Base-by-base conservation (phyloP, 805 yeast species). In the Metschnikowia arizonensis region DNA sequence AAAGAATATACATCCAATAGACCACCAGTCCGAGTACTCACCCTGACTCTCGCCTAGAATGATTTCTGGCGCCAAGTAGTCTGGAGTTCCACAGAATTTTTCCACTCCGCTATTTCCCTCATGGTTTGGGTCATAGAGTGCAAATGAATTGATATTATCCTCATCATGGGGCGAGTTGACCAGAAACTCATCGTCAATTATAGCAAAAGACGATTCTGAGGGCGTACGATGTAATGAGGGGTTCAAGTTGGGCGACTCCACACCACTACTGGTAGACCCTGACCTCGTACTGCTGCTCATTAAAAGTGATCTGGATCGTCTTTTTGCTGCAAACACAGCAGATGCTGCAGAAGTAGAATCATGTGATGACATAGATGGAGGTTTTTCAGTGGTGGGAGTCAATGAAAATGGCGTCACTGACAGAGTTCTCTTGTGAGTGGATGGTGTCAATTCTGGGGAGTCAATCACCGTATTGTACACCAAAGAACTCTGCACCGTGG, bases 1-100 rank as follows among this genome's bases (percentile, higher is more conserved):
- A 69, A 91, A 93, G 46, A 91, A 65, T 10, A 93, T 88, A 63
- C 98, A 91, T 0, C 99, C 99, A 28, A 91, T 78, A 2, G 98
- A 88, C 99, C 99, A 93, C 99, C 99, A 90, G 67, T 90, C 97
- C n/a, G 91, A 82, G 50, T 82, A 78, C 51, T 81, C 89, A 49
- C 82, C 86, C 61, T 91, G 97, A 0, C 86, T 84, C 1, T 76
- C 72, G 32, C 97, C 98, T 33, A 77, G 72, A 50, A 93, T 88
- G 0, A 97, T 90, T 61, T 93, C 99, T 0, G 99, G 99, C 0
- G 99, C 95, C 32, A 95, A 75, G 63, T 93, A 93, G 62, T 93
- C 99, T 0, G 99, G 99, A 0, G 99, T 93, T 0, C 99, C 99
- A 26, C 89, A 96, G 57, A 91, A 90, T 50, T 76, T 78, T 55